phyloP scores from a whole-genome alignment of 2,329 filamentous ascomycete genomes.

The Fusarium sp. region DNA sequence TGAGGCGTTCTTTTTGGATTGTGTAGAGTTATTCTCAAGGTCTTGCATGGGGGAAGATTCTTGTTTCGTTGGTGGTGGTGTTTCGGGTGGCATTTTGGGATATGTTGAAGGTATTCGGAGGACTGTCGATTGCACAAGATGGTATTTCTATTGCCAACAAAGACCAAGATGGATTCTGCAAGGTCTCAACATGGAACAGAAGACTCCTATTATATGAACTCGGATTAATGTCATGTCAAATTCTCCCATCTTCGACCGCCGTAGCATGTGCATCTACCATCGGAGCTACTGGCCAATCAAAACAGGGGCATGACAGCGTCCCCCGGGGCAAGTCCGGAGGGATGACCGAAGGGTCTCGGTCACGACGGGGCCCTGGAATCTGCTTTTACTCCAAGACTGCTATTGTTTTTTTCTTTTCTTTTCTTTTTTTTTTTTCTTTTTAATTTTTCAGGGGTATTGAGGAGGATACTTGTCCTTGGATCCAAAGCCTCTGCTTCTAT shows the following conservation, averaged over 20 bases:
- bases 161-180: neutral
- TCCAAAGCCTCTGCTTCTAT: neutral
- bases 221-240: neutral
- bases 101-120: neutral
- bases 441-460: neutral
- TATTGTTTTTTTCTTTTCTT: neutral
- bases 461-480: neutral
- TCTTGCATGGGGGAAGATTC: conserved; percentile 2
- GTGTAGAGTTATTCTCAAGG: conserved; percentile 11
- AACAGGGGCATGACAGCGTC: conserved; percentile 39
- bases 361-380: neutral
- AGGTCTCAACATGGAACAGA: neutral
- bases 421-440: no score
- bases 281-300: conserved; percentile 29
- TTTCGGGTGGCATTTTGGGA: neutral
- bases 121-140: neutral
- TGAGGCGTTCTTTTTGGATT: conserved; percentile 42
- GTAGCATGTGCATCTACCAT: neutral
- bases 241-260: neutral
- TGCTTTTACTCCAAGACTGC: neutral
- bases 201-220: neutral
- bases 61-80: conserved; percentile 2
- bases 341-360: neutral
- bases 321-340: conserved; percentile 12
- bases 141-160: neutral